Evolutionary conservation across 2,329 filamentous ascomycete genomes (phyloP).

Genomic region (Phialemoniopsis sp.): DNA sequence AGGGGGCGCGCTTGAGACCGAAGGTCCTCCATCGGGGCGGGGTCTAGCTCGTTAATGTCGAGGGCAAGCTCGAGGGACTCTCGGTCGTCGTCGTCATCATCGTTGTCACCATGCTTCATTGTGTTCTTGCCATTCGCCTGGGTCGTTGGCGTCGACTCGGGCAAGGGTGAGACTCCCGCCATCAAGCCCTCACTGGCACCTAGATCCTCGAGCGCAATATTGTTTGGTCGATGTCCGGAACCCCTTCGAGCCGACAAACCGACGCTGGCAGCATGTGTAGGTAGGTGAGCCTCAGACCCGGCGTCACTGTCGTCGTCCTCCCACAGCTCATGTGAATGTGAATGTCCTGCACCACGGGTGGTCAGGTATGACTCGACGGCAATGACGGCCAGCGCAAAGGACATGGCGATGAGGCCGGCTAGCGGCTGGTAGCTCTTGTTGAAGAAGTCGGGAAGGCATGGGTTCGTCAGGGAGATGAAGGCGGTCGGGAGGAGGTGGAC

Average conservation of each 20-base stretch:
- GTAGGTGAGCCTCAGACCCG: background rate
- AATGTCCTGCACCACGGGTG: conserved; percentile 59
- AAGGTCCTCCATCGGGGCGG: conserved; percentile 24
- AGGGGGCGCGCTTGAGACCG: conserved; percentile 16
- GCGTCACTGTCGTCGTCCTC: conserved; percentile 39
- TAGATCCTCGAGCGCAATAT: conserved; percentile 47
- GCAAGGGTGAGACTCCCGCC: conserved; percentile 53
- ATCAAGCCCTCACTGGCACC: conserved; percentile 52
- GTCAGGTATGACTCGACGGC: conserved; percentile 87
- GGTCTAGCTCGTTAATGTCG: conserved; percentile 58
- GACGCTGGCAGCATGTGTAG: conserved; percentile 5
- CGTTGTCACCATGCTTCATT: conserved; percentile 19
- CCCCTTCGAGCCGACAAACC: conserved; percentile 32
- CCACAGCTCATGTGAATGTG: conserved; percentile 52
- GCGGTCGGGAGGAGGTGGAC: conserved; percentile 71
- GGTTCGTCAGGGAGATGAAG: conserved; percentile 62
- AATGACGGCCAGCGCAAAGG: conserved; percentile 77
- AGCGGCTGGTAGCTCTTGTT: conserved; percentile 75
- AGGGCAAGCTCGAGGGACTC: conserved; percentile 47
- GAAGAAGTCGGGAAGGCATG: conserved; percentile 75
- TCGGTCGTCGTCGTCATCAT: conserved; percentile 41
- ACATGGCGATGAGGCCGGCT: conserved; percentile 78
- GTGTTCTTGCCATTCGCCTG: conserved; percentile 8
- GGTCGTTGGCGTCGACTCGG: conserved; percentile 43
- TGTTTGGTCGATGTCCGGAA: conserved; percentile 34